Percentiles rank a stretch among this genome's conserved stretches.
These are phyloP conservation scores for Gossypium gossypioides DNA, from an alignment of 441 rosid genomes.

Conservation along the genomic window DNA sequence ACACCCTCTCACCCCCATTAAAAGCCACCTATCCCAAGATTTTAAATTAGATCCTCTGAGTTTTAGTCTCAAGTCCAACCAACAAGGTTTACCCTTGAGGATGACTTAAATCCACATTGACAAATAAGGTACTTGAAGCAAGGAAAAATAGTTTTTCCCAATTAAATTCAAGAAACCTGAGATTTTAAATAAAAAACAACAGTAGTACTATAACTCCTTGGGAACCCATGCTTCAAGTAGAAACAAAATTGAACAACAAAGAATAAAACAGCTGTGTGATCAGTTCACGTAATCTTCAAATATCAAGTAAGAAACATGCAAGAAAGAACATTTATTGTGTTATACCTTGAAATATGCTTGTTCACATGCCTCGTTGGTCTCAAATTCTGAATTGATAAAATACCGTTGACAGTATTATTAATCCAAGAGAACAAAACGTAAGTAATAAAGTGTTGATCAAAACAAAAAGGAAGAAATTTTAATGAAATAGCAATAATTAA, in stretches of 20 bases:
- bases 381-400: slow-evolving; percentile 51
- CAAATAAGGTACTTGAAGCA: not conserved
- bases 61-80: not conserved
- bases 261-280: not conserved
- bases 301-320: slow-evolving; percentile 1
- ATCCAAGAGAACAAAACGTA: not conserved
- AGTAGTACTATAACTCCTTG: not conserved
- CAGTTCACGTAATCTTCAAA: not conserved
- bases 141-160: not conserved
- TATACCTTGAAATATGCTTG: slow-evolving; percentile 79
- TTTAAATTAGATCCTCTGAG: not conserved
- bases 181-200: not conserved
- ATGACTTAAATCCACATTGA: not conserved
- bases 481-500: not conserved
- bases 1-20: not conserved
- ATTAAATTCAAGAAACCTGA: not conserved
- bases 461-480: not conserved
- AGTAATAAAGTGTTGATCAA: not conserved
- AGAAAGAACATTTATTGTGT: slow-evolving; percentile 3
- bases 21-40: not conserved
- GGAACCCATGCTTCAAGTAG: not conserved
- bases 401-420: not conserved
- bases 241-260: not conserved
- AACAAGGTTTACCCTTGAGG: not conserved
- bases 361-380: slow-evolving; percentile 63